phyloP scores from a whole-genome alignment of 2,329 filamentous ascomycete genomes.

The Fusarium pininemorale region DNA sequence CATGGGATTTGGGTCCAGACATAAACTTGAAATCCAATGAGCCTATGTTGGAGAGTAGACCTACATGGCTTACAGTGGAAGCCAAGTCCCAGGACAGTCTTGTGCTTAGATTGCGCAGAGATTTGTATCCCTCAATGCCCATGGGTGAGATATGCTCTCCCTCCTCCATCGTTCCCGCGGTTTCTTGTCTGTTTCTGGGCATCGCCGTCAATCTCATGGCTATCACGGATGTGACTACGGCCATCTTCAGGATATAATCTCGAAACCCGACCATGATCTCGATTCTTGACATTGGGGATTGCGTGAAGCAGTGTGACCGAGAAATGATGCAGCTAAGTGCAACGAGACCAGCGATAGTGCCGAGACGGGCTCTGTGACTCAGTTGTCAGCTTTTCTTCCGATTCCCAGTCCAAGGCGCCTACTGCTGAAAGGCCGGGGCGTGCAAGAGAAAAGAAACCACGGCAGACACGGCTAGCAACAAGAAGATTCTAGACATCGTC shows the following conservation, averaged over 20 bases:
- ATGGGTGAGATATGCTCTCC: neutral
- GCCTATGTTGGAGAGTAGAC: constrained; percentile 1
- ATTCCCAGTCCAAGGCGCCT: constrained; percentile 2
- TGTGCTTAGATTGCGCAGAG: neutral
- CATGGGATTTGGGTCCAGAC: constrained; percentile 16
- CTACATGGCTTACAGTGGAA: neutral
- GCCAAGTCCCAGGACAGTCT: constrained; percentile 1
- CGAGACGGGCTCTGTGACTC: constrained; percentile 27
- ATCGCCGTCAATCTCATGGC: neutral
- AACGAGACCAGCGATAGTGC: constrained; percentile 4
- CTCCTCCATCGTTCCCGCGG: constrained; percentile 9
- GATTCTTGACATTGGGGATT: neutral
- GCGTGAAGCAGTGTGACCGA: neutral
- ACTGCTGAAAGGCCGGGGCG: constrained; percentile 28
- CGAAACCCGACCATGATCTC: constrained; percentile 20
- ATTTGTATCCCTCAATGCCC: neutral
- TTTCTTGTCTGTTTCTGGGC: neutral
- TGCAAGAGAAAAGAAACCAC: constrained; percentile 18
- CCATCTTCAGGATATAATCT: constrained; percentile 14
- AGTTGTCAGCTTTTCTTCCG: constrained; percentile 24
- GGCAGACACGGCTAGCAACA: constrained; percentile 23
- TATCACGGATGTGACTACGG: constrained; percentile 7
- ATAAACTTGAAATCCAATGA: constrained; percentile 20
- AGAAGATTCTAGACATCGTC: constrained; percentile 19
- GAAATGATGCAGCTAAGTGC: constrained; percentile 11